phyloP scores from a whole-genome alignment of 306 rosid species.

The Fragaria vesca region DNA sequence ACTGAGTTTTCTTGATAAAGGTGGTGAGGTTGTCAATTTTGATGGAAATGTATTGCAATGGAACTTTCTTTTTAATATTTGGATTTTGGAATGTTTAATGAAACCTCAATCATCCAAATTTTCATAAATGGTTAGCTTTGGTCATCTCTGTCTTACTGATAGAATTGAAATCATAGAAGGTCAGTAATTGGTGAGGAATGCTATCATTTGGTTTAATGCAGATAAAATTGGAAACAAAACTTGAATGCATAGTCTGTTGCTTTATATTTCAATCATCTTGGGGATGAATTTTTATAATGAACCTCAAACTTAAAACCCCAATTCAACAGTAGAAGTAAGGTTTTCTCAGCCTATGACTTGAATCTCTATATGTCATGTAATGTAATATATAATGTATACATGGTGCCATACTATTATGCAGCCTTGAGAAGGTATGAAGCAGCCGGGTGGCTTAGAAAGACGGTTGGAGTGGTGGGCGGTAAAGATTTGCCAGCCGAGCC shows the following conservation, averaged over 20 bases:
- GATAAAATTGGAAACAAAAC: not conserved
- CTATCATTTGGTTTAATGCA: constrained; percentile 4
- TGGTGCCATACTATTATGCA: constrained; percentile 27
- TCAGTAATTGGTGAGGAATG: not conserved
- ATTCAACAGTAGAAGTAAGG: not conserved
- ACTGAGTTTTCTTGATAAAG: not conserved
- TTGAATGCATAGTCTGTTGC: not conserved
- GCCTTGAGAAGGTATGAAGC: constrained; percentile 92
- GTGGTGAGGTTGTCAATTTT: not conserved
- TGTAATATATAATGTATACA: not conserved
- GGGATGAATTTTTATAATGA: not conserved
- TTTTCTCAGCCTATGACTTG: constrained; percentile 3
- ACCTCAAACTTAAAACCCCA: not conserved
- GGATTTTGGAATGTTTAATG: not conserved
- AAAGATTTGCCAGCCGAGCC: constrained; percentile 91
- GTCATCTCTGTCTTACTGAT: not conserved
- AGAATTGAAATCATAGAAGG: not conserved
- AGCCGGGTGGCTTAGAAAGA: constrained; percentile 77
- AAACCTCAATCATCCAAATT: not conserved
- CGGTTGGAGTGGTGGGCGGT: constrained; percentile 73
- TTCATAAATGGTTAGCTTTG: not conserved
- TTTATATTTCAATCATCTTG: not conserved
- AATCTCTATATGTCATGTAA: not conserved
- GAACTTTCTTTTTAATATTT: not conserved
- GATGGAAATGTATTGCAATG: not conserved